phyloP scores from a whole-genome alignment of 495 filamentous ascomycete species.

The Trichoderma erinaceum region DNA sequence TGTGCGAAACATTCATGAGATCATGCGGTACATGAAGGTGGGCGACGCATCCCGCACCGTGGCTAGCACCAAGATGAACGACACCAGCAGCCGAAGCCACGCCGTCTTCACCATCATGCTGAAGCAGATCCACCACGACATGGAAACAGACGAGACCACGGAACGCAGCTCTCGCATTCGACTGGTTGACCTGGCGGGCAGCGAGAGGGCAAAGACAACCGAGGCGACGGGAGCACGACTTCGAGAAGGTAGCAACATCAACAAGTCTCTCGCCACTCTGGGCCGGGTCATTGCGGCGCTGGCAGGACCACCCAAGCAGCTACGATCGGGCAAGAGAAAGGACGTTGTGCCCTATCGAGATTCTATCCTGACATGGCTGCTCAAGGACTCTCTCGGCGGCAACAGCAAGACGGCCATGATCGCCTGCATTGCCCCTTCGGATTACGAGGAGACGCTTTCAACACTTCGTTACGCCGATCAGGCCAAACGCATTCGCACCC shows the following conservation, averaged over 20 bases:
- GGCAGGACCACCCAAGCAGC: conserved; percentile 71
- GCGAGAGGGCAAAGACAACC: conserved; percentile 89
- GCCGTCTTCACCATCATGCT: conserved; percentile 97
- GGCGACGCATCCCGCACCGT: conserved; percentile 83
- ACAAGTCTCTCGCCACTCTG: conserved; percentile 93
- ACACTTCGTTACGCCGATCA: conserved; percentile 97
- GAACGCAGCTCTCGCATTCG: conserved; percentile 90
- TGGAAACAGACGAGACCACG: conserved; percentile 90
- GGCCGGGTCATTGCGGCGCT: conserved; percentile 96
- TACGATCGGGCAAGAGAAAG: conserved; percentile 40
- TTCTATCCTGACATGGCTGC: conserved; percentile 93
- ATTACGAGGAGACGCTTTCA: conserved; percentile 95
- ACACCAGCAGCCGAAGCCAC: conserved; percentile 88
- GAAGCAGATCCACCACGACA: conserved; percentile 89
- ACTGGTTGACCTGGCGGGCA: conserved; percentile 91
- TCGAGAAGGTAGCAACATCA: conserved; percentile 94
- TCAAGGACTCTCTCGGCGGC: conserved; percentile 91
- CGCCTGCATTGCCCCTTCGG: conserved; percentile 87
- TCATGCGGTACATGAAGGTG: conserved; percentile 82
- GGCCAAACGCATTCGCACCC: conserved; percentile 95
- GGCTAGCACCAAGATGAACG: conserved; percentile 99
- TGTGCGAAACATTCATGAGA: conserved; percentile 73
- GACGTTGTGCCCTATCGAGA: conserved; percentile 90
- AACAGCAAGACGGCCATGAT: conserved; percentile 99
- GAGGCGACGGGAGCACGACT: conserved; percentile 88